Base-by-base conservation (phyloP, 169 alveolate species). In the Plasmodium blacklocki region DNA sequence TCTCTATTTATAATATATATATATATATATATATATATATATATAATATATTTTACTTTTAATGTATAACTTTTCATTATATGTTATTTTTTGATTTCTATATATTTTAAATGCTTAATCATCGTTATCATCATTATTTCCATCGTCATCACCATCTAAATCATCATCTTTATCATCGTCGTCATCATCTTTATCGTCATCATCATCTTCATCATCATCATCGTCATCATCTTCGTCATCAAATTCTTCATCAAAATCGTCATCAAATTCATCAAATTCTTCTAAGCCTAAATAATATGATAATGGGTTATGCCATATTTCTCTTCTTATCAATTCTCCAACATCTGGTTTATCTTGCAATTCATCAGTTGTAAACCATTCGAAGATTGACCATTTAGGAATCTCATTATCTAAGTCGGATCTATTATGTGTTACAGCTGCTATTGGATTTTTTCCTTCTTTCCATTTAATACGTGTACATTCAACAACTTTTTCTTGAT, bases 281-380 rank as follows among this genome's bases (percentile, higher is more conserved):
- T 94, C 94, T 54, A 95, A 70, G 7, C 94, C 96, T 62, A 93
- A 52, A 72, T 95, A 96, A 74, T 95, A 95, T 14, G 97, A 94
- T 23, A 96, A 93, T 12, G 98, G 98, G 1, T 97, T 96, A 88
- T 96, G 98, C 96, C 97, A 96, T n/a, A 96, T 92, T 78, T 96
- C 98, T 85, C 98, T 73, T 66, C 98, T 74, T n/a, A 96, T 92
- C 0, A 96, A 92, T 85, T 96, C 98, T 1, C 98, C 98, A 21
- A 96, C 93, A 71, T 96, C 98, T 2, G 96, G 95, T n/a, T 94
- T 64, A 62, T 94, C 93, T n/a, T 93, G 90, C 92, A 94, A 90
- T 56, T 94, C 96, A 7, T 94, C 96, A 32, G 93, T 90, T 21
- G 96, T 94, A 64, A 94, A 94, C 96, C 96, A 87, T 90, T 95